Evolutionary conservation across 1,284 basidiomycete genomes (phyloP).

Genomic region (Cryptococcus amylolentus): DNA sequence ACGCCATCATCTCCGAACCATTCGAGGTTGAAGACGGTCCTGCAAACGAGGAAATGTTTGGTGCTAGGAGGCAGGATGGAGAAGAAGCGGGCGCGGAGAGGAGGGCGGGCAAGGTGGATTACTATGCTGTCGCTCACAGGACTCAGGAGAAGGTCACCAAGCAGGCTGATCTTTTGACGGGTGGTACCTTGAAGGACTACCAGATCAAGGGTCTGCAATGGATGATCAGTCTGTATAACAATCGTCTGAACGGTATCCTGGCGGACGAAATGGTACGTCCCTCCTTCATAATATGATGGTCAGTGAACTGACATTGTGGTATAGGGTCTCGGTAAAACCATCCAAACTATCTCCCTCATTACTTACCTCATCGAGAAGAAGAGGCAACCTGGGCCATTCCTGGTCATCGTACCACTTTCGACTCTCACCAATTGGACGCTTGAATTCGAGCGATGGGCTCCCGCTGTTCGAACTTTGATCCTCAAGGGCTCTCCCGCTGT

Average conservation of each 20-base stretch:
- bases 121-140: conserved; percentile 93
- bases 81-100: conserved; percentile 56
- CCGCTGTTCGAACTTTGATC: conserved; percentile 73
- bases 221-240: conserved; percentile 92
- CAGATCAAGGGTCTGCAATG: conserved; percentile 96
- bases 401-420: conserved; percentile 95
- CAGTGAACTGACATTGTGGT: conserved; percentile 51
- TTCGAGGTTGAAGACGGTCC: conserved; percentile 64
- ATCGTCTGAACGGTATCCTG: conserved; percentile 86
- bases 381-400: conserved; percentile 87
- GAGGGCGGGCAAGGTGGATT: conserved; percentile 79
- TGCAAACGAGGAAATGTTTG: conserved; percentile 83
- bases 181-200: conserved; percentile 82
- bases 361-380: conserved; percentile 94
- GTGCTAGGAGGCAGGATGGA: conserved; percentile 66
- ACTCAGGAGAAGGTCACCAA: conserved; percentile 82
- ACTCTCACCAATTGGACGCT: conserved; percentile 98
- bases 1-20: conserved; percentile 44
- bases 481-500: conserved; percentile 87
- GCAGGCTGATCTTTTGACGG: conserved; percentile 80
- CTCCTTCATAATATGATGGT: conserved; percentile 69
- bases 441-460: conserved; percentile 97
- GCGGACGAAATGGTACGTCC: conserved; percentile 82
- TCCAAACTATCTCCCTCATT: conserved; percentile 93
- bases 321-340: conserved; percentile 92